A percentile compares a stretch with the other conserved stretches of the same genome.
phyloP scores from a whole-genome alignment of 1,284 basidiomycete species.

The Irpex rosettiformis region DNA sequence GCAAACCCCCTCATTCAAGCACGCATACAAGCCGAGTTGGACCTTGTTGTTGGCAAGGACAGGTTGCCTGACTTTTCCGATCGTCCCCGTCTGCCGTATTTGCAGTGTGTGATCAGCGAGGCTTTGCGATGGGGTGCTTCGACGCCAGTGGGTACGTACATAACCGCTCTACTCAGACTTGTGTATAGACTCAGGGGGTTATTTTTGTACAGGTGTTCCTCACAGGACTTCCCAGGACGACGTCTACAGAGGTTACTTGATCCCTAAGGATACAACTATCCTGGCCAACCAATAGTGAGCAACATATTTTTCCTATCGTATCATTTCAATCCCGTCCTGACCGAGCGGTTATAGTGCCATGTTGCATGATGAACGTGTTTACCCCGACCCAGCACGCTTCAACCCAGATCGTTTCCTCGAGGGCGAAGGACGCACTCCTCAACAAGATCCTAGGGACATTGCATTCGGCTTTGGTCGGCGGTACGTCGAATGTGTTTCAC shows the following conservation, averaged over 20 bases:
- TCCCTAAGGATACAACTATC: conserved; percentile 21
- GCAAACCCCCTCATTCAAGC: conserved; percentile 2
- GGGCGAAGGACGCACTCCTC: conserved; percentile 4
- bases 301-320: not conserved
- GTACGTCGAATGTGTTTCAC: not conserved
- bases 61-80: conserved; percentile 10
- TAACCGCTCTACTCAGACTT: too few species aligned
- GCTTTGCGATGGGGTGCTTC: conserved; percentile 3
- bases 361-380: conserved; percentile 7
- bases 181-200: too few species aligned
- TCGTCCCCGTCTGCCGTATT: conserved; percentile 6
- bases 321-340: not conserved
- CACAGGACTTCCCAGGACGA: conserved; percentile 16
- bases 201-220: conserved; percentile 11
- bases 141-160: not conserved
- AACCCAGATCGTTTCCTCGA: conserved; percentile 14
- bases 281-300: conserved; percentile 20
- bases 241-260: conserved; percentile 18
- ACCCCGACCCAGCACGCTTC: conserved; percentile 15
- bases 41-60: conserved; percentile 8
- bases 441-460: conserved; percentile 13
- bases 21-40: conserved; percentile 9
- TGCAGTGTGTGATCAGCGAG: conserved; percentile 4
- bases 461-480: conserved; percentile 18
- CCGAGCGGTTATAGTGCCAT: conserved; percentile 8